Evolutionary conservation across 2,329 filamentous ascomycete species (phyloP).

Genomic region (Colletotrichum tanaceti): DNA sequence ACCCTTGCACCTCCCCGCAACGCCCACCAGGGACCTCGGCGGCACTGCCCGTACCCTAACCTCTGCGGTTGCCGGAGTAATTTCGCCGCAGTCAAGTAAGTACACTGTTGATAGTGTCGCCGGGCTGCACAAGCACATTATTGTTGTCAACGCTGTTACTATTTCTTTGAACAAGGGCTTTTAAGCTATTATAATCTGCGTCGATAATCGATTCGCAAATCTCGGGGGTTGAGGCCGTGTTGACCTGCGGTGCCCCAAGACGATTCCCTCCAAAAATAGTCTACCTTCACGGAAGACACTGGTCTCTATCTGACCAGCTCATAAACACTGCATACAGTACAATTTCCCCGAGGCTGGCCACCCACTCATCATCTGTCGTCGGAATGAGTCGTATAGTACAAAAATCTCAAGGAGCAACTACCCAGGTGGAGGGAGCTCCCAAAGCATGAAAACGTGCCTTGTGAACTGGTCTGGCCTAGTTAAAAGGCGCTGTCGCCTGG

Average conservation of each 20-base stretch:
- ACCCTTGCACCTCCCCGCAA: not conserved
- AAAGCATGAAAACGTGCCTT: constrained; percentile 16
- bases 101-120: not conserved
- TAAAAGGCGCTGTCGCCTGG: constrained; percentile 64
- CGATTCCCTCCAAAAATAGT: constrained; percentile 16
- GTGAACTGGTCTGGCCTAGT: constrained; percentile 50
- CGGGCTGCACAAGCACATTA: not conserved
- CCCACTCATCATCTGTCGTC: constrained; percentile 32
- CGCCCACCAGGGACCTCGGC: not conserved
- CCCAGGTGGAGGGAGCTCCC: constrained; percentile 15
- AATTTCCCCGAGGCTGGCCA: constrained; percentile 24
- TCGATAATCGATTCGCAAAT: constrained; percentile 20
- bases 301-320: constrained; percentile 28
- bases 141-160: no score
- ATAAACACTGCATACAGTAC: constrained; percentile 36
- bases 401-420: constrained; percentile 23
- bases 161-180: not conserved
- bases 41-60: constrained; percentile 21
- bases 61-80: not conserved
- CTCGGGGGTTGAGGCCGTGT: constrained; percentile 9
- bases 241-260: constrained; percentile 18
- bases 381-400: constrained; percentile 38
- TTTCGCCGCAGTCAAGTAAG: not conserved
- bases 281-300: constrained; percentile 9
- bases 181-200: constrained; percentile 33